Percentiles rank a stretch among this genome's conserved stretches.
These are phyloP conservation scores for Sporobolomyces phaffii DNA, from an alignment of 768 basidiomycete species.

Conservation along the genomic window DNA sequence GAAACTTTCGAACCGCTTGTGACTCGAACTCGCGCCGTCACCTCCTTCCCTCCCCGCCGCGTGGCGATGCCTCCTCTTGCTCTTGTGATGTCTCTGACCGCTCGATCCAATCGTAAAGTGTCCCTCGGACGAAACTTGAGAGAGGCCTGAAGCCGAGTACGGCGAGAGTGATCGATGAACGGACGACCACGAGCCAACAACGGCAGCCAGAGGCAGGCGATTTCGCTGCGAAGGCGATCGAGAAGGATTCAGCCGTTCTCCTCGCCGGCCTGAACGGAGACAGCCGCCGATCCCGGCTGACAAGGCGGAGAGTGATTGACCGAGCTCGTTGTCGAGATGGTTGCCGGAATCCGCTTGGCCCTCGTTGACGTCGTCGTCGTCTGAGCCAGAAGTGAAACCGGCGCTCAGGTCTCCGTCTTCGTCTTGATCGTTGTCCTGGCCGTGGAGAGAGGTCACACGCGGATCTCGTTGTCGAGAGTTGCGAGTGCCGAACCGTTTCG, in stretches of 20 bases:
- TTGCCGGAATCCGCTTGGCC: not conserved
- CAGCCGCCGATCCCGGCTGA: not conserved
- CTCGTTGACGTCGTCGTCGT: not conserved
- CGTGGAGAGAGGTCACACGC: no score
- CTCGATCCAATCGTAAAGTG: not conserved
- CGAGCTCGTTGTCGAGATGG: not conserved
- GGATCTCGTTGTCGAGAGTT: not conserved
- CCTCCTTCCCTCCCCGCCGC: not conserved
- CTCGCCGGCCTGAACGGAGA: not conserved
- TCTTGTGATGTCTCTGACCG: not conserved
- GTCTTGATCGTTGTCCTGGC: not conserved
- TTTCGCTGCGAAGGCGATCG: not conserved
- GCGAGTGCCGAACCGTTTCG: not conserved
- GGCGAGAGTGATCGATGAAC: not conserved
- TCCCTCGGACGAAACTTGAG: not conserved
- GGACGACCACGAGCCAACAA: constrained; percentile 4
- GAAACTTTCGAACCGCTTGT: not conserved
- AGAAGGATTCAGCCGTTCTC: not conserved
- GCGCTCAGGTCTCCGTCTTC: not conserved
- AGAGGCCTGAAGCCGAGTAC: not conserved
- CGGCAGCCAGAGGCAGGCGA: not conserved
- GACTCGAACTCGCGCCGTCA: not conserved
- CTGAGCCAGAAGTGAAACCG: constrained; percentile 3
- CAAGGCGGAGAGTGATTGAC: not conserved
- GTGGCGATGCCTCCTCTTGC: constrained; percentile 2